These are phyloP conservation scores for Phytopythium mirpurense DNA, from an alignment of 352 stramenopile species.

Conservation along the genomic window DNA sequence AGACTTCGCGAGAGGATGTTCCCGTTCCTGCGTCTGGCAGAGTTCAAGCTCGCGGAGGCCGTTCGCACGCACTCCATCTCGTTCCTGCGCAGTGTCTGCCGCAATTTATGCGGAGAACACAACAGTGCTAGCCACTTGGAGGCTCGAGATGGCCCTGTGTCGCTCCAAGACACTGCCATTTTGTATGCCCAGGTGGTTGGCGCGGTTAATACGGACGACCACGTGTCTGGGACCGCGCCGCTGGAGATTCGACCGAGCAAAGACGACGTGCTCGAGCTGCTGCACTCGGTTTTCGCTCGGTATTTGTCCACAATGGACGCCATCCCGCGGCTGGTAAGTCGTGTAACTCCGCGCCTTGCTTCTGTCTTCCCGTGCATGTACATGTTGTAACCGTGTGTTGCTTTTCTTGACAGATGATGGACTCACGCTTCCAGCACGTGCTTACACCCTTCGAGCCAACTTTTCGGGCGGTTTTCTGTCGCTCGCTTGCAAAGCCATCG, in stretches of 20 bases:
- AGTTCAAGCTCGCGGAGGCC: constrained; percentile 38
- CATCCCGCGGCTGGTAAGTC: constrained; percentile 29
- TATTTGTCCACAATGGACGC: constrained; percentile 45
- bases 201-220: not conserved
- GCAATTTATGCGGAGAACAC: not conserved
- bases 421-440: constrained; percentile 23
- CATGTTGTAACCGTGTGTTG: not conserved
- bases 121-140: not conserved
- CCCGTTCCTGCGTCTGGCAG: constrained; percentile 40
- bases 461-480: constrained; percentile 14
- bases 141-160: not conserved
- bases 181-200: not conserved
- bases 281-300: constrained; percentile 33
- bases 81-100: not conserved
- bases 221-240: not conserved
- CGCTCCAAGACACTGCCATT: not conserved
- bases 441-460: constrained; percentile 36
- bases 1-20: constrained; percentile 51
- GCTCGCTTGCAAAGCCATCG: constrained; percentile 22
- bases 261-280: constrained; percentile 26
- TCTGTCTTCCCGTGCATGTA: too few relatives aligned
- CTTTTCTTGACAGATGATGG: constrained; percentile 11
- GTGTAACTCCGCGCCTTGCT: too few relatives aligned
- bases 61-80: constrained; percentile 22
- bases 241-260: constrained; percentile 29